phyloP scores from a whole-genome alignment of 306 rosid genomes.

The Vachellia collinsii region DNA sequence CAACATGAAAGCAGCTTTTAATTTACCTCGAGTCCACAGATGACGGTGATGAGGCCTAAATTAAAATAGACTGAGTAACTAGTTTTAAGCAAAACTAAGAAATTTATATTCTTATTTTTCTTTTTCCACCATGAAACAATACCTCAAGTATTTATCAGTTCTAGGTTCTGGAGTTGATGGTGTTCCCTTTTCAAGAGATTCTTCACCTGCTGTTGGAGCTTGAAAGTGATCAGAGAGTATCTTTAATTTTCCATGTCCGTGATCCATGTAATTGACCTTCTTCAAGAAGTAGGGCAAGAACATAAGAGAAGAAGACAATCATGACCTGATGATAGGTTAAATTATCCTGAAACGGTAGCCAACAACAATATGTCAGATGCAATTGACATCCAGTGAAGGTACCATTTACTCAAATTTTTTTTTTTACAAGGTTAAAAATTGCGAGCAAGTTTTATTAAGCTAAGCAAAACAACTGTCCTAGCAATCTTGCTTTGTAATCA shows the following conservation, averaged over 20 bases:
- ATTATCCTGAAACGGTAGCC: slow-evolving; percentile 38
- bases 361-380: slow-evolving; percentile 26
- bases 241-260: slow-evolving; percentile 63
- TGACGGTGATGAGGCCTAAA: slow-evolving; percentile 53
- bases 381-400: background rate
- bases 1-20: slow-evolving; percentile 65
- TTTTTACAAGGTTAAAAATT: background rate
- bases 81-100: slow-evolving; percentile 23
- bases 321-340: slow-evolving; percentile 1
- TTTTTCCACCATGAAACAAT: slow-evolving; percentile 32
- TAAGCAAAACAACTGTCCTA: slow-evolving; percentile 24
- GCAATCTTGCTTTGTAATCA: background rate
- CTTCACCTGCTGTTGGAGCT: slow-evolving; percentile 50
- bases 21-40: slow-evolving; percentile 57
- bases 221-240: slow-evolving; percentile 76
- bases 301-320: slow-evolving; percentile 29
- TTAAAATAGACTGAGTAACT: slow-evolving; percentile 50
- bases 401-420: slow-evolving; percentile 8
- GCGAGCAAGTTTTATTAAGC: slow-evolving; percentile 24
- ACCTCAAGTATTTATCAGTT: slow-evolving; percentile 63
- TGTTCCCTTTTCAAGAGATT: slow-evolving; percentile 51
- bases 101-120: background rate
- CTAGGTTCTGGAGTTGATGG: slow-evolving; percentile 47
- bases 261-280: slow-evolving; percentile 70
- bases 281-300: slow-evolving; percentile 34